Conservation (phyloP, 2,329 filamentous ascomycete genomes). For the Zalaria obscura region DNA sequence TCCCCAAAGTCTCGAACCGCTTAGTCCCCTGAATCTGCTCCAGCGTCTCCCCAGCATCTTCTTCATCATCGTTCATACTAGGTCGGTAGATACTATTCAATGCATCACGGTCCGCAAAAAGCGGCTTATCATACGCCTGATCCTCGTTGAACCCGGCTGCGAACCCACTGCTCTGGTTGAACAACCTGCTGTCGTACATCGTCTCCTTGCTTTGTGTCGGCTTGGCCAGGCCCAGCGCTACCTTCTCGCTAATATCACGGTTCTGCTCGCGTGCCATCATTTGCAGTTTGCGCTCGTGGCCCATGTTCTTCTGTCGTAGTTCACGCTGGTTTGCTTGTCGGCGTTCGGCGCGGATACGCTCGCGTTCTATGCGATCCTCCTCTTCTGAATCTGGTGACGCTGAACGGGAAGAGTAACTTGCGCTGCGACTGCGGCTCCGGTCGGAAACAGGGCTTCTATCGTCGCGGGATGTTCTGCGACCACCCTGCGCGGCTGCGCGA, state of each 20-base stretch:
- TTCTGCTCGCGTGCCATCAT: constrained; percentile 91
- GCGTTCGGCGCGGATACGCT: constrained; percentile 62
- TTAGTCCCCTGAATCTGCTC: constrained; percentile 74
- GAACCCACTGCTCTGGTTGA: constrained; percentile 88
- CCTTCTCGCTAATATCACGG: constrained; percentile 93
- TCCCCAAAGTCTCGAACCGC: constrained; percentile 79
- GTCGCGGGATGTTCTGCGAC: constrained; percentile 1
- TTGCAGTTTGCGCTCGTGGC: constrained; percentile 78
- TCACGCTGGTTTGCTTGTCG: constrained; percentile 77
- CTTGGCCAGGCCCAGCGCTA: constrained; percentile 86
- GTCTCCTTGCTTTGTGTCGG: constrained; percentile 82
- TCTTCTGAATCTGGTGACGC: constrained; percentile 27
- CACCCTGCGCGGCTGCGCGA: constrained; percentile 15
- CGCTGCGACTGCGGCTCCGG: constrained; percentile 11
- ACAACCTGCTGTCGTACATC: constrained; percentile 94
- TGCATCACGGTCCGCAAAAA: constrained; percentile 91
- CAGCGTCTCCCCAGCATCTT: constrained; percentile 68
- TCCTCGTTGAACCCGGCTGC: constrained; percentile 92
- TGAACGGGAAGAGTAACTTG: constrained; percentile 14
- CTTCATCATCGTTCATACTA: constrained; percentile 53
- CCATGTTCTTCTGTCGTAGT: constrained; percentile 88
- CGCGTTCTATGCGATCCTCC: constrained; percentile 46
- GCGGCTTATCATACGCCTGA: constrained; percentile 89
- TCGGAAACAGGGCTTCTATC: constrained; percentile 13
- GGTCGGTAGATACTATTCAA: constrained; percentile 90